Evolutionary conservation across 2,329 filamentous ascomycete genomes (phyloP), one percentile per base, ranked within the genome.

Genomic region (Colletotrichum shisoi): DNA sequence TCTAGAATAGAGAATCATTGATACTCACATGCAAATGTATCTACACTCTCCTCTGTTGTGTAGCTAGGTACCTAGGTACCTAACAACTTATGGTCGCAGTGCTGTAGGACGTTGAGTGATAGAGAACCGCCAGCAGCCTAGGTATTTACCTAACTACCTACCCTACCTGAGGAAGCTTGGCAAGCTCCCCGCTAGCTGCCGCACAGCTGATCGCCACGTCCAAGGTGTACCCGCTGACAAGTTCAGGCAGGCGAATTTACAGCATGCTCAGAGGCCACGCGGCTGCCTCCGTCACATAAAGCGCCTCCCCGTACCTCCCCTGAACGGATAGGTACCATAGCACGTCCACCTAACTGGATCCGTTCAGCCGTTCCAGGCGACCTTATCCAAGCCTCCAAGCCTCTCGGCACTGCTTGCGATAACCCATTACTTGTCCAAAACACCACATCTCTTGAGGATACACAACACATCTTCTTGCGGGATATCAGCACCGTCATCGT

Each of bases 251-350:
- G 27, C 37, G 31, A 31, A 37, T 49, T 59, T 64, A 54, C 54
- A 67, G 61, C 48, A 19, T 46, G 62, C 58, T 54, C 40, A 39
- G 31, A 63, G 67, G 67, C 63, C 67, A 67, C 63, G 67, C 63
- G 63, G 67, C 67, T 42, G 63, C 52, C 58, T 63, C 39, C 62
- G 52, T 56, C 65, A 66, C 39, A 46, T 63, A 57, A 63, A 63
- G 52, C 63, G 48, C 21, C 54, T 34, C 31, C 31, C 53, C 53
- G 37, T 63, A 48, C 15, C 37, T 9, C 21, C 59, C 49, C 63
- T 62, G 57, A 48, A 37, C 34, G 46, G 45, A 54, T 42, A 57
- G 53, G 31, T 9, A 34, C 31, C 7, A 8, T 46, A 57, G n/a
- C 49, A 13, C 13, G 37, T 31, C 60, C 53, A 58, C 42, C 64